Conservation (phyloP, 352 stramenopile genomes). For the Plasmopara halstedii region DNA sequence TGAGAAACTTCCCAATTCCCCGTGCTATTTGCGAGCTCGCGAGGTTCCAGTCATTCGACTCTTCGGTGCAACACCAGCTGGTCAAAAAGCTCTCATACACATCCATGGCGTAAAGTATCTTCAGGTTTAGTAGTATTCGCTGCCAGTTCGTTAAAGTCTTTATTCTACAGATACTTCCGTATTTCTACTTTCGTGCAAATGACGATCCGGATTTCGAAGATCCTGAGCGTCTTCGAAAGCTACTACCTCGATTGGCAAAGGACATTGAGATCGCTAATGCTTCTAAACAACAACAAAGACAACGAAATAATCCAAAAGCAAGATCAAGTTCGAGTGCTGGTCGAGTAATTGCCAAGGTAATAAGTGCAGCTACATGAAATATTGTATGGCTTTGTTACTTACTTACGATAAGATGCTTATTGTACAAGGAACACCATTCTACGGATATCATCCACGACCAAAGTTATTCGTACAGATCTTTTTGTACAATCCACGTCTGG, state of each 20-base stretch:
- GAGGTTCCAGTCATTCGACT: slow-evolving; percentile 84
- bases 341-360: slow-evolving; percentile 69
- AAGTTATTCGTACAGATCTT: slow-evolving; percentile 87
- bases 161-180: slow-evolving; percentile 68
- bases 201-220: slow-evolving; percentile 58
- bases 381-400: neutral
- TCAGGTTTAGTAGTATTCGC: neutral
- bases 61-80: slow-evolving; percentile 84
- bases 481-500: slow-evolving; percentile 72
- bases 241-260: slow-evolving; percentile 63
- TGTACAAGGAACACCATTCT: slow-evolving; percentile 84
- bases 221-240: slow-evolving; percentile 32
- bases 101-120: slow-evolving; percentile 66
- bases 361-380: neutral
- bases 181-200: slow-evolving; percentile 84
- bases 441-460: slow-evolving; percentile 71
- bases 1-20: slow-evolving; percentile 34
- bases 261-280: slow-evolving; percentile 57
- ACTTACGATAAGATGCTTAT: slow-evolving; percentile 55
- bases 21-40: slow-evolving; percentile 57
- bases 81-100: slow-evolving; percentile 86
- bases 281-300: slow-evolving; percentile 35
- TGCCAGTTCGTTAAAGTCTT: neutral
- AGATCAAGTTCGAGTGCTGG: neutral
- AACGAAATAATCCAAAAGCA: slow-evolving; percentile 7